phyloP scores from a whole-genome alignment of 306 rosid genomes.

The Prunus mume region DNA sequence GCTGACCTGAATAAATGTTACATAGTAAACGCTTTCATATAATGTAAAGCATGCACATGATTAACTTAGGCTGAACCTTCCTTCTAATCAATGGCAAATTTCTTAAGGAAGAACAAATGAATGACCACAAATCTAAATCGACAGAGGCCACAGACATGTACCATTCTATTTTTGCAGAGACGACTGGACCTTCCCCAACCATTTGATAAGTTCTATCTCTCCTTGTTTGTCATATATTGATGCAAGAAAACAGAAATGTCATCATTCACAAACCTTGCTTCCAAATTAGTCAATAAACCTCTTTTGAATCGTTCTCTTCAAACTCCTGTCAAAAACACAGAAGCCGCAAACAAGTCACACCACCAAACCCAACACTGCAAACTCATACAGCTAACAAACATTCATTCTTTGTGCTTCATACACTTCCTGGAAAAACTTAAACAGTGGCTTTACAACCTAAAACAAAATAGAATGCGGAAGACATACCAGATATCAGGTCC shows the following conservation, averaged over 20 bases:
- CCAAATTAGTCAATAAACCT: constrained; percentile 31
- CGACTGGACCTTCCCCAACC: constrained; percentile 55
- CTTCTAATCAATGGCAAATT: neutral
- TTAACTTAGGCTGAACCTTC: neutral
- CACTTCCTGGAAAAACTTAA: neutral
- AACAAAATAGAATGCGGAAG: too few relatives aligned
- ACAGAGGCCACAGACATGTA: neutral
- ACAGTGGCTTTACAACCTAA: too few relatives aligned
- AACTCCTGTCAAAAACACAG: constrained; percentile 43
- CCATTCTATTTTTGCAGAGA: constrained; percentile 47
- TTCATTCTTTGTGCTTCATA: neutral
- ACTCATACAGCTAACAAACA: neutral
- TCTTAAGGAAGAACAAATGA: neutral
- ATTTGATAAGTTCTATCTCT: constrained; percentile 67
- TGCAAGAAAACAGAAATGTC: constrained; percentile 68
- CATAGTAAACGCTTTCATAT: too few relatives aligned
- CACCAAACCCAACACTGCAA: constrained; percentile 9
- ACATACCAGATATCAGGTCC: constrained; percentile 76
- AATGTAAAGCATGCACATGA: neutral
- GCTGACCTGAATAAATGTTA: too few relatives aligned
- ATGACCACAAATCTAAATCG: neutral
- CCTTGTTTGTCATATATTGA: constrained; percentile 75
- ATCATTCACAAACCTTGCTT: constrained; percentile 50
- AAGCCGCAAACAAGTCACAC: neutral
- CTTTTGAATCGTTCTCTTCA: constrained; percentile 48